Base-by-base conservation (phyloP, 2,329 filamentous ascomycete genomes). In the Macrophomina phaseolina region DNA sequence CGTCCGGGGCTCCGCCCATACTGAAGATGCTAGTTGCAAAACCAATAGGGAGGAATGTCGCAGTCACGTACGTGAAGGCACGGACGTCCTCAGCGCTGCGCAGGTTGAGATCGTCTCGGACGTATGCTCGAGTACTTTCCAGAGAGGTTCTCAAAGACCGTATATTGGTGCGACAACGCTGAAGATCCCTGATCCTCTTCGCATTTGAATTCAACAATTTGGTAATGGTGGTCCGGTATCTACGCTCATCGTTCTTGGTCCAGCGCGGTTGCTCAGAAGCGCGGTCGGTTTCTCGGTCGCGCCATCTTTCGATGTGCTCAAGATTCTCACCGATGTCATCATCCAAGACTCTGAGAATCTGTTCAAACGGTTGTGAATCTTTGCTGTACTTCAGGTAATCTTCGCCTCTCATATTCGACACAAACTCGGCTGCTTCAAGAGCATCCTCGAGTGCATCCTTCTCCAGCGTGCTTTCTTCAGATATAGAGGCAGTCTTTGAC, bases 11-110 rank as follows among this genome's bases (percentile, higher is more conserved):
- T 1, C 66, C 73, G 34, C 53, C 70, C 75, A 78, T 78, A 40
- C 76, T 76, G 64, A 75, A 77, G 3, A 78, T 67, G 36, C 73
- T 73, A 2, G 72, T 68, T 1, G 73, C 73, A 30, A 79, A 74
- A 9, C 75, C 72, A 0, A 75, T 67, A 0, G 76, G 76, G 2
- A 78, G 68, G 67, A 78, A 79, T n/a, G 78, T 71, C 5, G 76
- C 73, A 0, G 76, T 79, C 2, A 77, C 72, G 52, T 77, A 77
- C 0, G 77, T 78, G 64, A 79, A 78, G 45, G 73, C 70, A 0
- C 70, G 70, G 49, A 78, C 72, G 52, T 77, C 74, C 52, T 76
- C 70, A 1, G 72, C 69, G 46, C 72, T 53, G 11, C 48, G 52
- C n/a, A 70, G 68, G 36, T 63, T 69, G 9, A 71, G 66, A 16